A percentile compares a stretch with the other conserved stretches of the same genome.
These are phyloP conservation scores for Salix viminalis DNA, from an alignment of 345 rosid species.

Conservation along the genomic window DNA sequence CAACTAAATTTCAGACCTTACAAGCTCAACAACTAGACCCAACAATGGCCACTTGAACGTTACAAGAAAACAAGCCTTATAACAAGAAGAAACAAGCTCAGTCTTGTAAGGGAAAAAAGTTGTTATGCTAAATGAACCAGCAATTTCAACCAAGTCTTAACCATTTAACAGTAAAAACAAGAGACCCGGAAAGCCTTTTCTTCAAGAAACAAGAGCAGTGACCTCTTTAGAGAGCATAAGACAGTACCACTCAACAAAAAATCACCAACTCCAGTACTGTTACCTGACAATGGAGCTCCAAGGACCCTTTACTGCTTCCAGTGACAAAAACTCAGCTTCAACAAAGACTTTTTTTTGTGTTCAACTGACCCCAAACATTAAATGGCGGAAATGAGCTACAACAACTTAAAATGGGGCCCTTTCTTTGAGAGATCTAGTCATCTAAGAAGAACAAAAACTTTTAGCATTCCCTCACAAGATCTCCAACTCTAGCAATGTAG, in stretches of 20 bases:
- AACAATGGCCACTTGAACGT: slow-evolving; percentile 3
- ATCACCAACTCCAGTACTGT: neutral
- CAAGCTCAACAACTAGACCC: slow-evolving; percentile 4
- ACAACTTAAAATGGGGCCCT: slow-evolving; percentile 16
- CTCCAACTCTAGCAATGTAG: slow-evolving; percentile 44
- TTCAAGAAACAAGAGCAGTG: slow-evolving; percentile 2
- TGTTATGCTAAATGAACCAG: neutral
- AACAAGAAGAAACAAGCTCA: slow-evolving; percentile 9
- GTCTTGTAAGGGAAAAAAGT: neutral
- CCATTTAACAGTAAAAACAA: neutral
- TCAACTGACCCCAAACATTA: slow-evolving; percentile 33
- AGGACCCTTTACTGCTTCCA: slow-evolving; percentile 23
- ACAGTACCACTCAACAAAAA: neutral
- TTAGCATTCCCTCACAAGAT: slow-evolving; percentile 35
- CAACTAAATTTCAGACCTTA: slow-evolving; percentile 19
- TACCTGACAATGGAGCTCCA: slow-evolving; percentile 25
- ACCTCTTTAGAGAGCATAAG: neutral
- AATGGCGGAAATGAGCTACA: slow-evolving; percentile 31
- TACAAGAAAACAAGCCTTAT: neutral
- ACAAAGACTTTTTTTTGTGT: slow-evolving; percentile 20
- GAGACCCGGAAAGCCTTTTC: slow-evolving; percentile 1
- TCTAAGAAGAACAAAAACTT: slow-evolving; percentile 4
- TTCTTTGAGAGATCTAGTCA: slow-evolving; percentile 37
- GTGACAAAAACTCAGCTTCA: slow-evolving; percentile 19
- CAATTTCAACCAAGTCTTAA: slow-evolving; percentile 12